Conservation (phyloP, 2,329 filamentous ascomycete genomes). For the Hymenoscyphus occultus region DNA sequence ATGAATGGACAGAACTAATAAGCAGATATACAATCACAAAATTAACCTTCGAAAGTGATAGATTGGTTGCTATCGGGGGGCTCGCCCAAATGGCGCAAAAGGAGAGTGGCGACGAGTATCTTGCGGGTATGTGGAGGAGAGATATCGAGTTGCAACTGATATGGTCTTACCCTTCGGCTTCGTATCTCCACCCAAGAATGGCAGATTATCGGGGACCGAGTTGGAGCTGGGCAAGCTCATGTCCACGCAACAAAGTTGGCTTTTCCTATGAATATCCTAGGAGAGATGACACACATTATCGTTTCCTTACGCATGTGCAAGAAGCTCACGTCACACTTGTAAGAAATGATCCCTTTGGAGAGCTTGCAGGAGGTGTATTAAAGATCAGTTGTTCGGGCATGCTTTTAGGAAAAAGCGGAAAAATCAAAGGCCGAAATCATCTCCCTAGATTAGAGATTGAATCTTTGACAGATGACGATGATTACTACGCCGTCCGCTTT, state of each 20-base stretch:
- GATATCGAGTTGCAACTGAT: constrained; percentile 15
- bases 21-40: constrained; percentile 3
- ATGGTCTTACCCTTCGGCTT: not conserved
- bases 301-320: not conserved
- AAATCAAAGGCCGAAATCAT: no score
- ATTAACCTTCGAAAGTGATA: constrained; percentile 19
- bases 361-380: not conserved
- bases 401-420: not conserved
- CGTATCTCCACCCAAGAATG: no score
- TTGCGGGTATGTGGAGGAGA: constrained; percentile 23
- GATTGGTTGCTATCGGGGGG: constrained; percentile 21
- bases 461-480: not conserved
- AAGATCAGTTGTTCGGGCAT: not conserved
- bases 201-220: not conserved
- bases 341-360: not conserved
- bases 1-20: constrained; percentile 10
- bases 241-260: not conserved
- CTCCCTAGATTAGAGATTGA: not conserved
- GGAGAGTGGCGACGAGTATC: constrained; percentile 16
- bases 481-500: not conserved
- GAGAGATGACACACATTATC: not conserved
- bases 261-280: not conserved
- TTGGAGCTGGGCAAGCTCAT: not conserved
- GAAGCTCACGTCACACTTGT: not conserved
- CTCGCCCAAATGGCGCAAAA: constrained; percentile 15